Percentiles rank a stretch among this genome's conserved stretches.
Conservation (phyloP, 148 eudicot species). For the Arbutus unedo region DNA sequence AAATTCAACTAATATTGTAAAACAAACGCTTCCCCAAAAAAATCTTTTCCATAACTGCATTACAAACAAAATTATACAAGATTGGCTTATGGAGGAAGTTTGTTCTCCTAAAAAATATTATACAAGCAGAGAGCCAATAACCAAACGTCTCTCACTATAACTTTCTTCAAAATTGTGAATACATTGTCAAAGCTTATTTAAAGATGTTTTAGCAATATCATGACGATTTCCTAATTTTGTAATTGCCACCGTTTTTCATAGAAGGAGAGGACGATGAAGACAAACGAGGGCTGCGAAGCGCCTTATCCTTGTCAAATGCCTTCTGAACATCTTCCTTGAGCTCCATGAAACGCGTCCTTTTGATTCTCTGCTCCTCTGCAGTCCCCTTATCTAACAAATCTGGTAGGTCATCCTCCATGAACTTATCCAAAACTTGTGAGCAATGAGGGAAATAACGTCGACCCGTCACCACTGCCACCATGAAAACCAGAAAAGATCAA, state of each 20-base stretch:
- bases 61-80: conserved; percentile 4
- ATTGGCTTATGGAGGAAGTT: conserved; percentile 7
- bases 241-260: conserved; percentile 7
- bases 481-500: not conserved
- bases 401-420: conserved; percentile 43
- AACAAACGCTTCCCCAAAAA: not conserved
- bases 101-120: not conserved
- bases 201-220: not conserved
- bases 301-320: conserved; percentile 54
- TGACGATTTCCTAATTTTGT: conserved; percentile 25
- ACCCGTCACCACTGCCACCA: conserved; percentile 42
- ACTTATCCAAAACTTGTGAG: conserved; percentile 45
- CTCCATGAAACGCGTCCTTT: conserved; percentile 38
- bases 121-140: not conserved
- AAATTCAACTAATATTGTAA: no score
- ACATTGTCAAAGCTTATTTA: not conserved
- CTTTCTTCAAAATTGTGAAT: conserved; percentile 7
- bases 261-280: conserved; percentile 29
- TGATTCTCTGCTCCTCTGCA: conserved; percentile 37
- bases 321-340: conserved; percentile 44
- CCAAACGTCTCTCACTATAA: not conserved
- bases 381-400: conserved; percentile 43
- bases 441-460: conserved; percentile 47
- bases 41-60: not conserved
- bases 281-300: conserved; percentile 32